A percentile compares a stretch with the other conserved stretches of the same genome.
Conservation (phyloP, 306 rosid genomes). For the Medicago lupulina region DNA sequence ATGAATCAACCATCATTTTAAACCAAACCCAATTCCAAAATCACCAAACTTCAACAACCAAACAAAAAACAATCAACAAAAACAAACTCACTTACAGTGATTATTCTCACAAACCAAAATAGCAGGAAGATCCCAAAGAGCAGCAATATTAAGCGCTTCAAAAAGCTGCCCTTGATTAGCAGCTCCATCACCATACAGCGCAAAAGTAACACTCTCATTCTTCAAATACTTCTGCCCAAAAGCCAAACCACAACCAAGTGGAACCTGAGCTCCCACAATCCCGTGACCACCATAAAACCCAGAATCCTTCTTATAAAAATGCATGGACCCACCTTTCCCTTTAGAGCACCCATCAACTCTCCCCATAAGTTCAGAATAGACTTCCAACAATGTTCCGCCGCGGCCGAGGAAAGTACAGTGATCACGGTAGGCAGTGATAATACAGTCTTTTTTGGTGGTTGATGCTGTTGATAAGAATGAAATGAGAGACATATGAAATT, state of each 20-base stretch:
- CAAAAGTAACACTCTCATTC: slow-evolving; percentile 78
- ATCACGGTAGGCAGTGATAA: slow-evolving; percentile 87
- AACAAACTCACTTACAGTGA: slow-evolving; percentile 65
- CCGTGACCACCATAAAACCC: slow-evolving; percentile 93
- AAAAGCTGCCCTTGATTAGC: slow-evolving; percentile 96
- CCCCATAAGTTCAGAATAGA: slow-evolving; percentile 84
- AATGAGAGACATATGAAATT: no score
- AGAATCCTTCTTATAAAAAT: slow-evolving; percentile 74
- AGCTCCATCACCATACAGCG: slow-evolving; percentile 90
- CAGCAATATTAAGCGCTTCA: slow-evolving; percentile 89
- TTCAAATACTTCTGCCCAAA: slow-evolving; percentile 84
- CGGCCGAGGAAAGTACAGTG: slow-evolving; percentile 83
- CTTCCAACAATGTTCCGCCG: slow-evolving; percentile 70
- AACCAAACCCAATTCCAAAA: background rate
- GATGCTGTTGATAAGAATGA: slow-evolving; percentile 41
- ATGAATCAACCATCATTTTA: background rate
- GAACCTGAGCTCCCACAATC: slow-evolving; percentile 94
- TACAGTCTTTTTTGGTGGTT: slow-evolving; percentile 65
- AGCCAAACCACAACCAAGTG: slow-evolving; percentile 86
- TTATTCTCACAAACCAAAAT: slow-evolving; percentile 97
- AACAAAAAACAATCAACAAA: background rate
- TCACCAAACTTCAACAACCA: slow-evolving; percentile 5
- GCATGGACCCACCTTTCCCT: slow-evolving; percentile 98
- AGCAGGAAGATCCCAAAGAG: slow-evolving; percentile 95
- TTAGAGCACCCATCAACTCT: slow-evolving; percentile 73